Evolutionary conservation across 2,329 filamentous ascomycete species (phyloP), one percentile per base, ranked within the genome.

Genomic region (Fusarium duplospermum): DNA sequence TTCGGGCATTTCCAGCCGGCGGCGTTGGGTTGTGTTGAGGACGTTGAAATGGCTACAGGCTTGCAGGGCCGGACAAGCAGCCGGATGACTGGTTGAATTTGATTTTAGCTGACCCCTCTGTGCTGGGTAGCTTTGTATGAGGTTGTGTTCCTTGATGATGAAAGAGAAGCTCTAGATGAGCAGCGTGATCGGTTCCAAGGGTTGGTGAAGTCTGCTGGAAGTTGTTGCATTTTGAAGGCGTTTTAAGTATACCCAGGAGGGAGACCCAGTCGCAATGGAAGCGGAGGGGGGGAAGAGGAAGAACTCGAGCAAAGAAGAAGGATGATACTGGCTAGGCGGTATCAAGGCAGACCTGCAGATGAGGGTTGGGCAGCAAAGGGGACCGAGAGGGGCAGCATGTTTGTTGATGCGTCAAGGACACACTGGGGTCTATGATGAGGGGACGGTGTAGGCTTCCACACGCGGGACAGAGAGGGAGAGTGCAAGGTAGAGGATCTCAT

Each of bases 1-100:
- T 62, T 70, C 33, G 61, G 72, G 70, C 64, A 70, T 76, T 75
- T 74, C 59, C 71, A 69, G 70, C 62, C 52, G 62, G 64, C 50
- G 74, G 74, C 70, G 74, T 76, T 72, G 61, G 72, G 60, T 40
- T 64, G 57, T 6, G 47, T 52, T n/a, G 27, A 64, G 38, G 56
- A 67, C 57, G 63, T 27, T 59, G 66, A 54, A 42, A 56, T 38
- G 62, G 59, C 31, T 59, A 35, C 56, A 66, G 16, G 47, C 47
- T 50, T 50, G 64, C 61, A 74, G 58, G 54, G 58, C 36, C 35
- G 22, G 52, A 50, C 35, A 42, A 38, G 62, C 64, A 40, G 54
- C 45, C 58, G 38, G 31, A 52, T 52, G 47, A 29, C 47, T 27
- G 66, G 38, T 65, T 56, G 67, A 40, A 64, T 45, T 33, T 60